Evolutionary conservation across 2,329 filamentous ascomycete species (phyloP).

Genomic region (Geosmithia morbida): DNA sequence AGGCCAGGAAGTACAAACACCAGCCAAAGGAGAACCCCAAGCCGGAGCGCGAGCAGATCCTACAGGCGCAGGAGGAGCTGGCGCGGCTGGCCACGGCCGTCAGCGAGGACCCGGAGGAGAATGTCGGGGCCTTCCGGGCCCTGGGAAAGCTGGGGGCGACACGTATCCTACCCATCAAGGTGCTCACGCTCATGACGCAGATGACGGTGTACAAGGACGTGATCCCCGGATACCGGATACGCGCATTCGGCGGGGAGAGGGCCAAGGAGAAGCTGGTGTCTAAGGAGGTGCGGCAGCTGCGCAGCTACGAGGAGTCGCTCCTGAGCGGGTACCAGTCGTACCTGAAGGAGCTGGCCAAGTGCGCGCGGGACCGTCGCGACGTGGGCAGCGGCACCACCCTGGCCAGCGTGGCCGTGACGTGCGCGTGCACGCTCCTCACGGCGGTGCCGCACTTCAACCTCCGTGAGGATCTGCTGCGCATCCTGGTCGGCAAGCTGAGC

Average conservation of each 20-base stretch:
- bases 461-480: conserved; percentile 72
- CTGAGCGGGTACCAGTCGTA: conserved; percentile 77
- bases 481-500: conserved; percentile 73
- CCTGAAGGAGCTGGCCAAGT: conserved; percentile 56
- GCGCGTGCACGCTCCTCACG: conserved; percentile 66
- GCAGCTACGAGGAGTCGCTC: conserved; percentile 77
- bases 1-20: conserved; percentile 22
- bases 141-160: conserved; percentile 62
- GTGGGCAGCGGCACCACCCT: conserved; percentile 32
- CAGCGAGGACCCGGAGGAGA: conserved; percentile 88
- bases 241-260: conserved; percentile 62
- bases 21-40: conserved; percentile 44
- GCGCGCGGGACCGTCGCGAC: conserved; percentile 43
- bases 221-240: conserved; percentile 91
- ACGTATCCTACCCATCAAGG: conserved; percentile 60
- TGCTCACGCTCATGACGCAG: conserved; percentile 75
- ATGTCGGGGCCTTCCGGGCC: conserved; percentile 64
- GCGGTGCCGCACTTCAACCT: conserved; percentile 97
- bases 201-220: conserved; percentile 88
- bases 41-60: conserved; percentile 63
- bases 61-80: conserved; percentile 82
- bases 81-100: conserved; percentile 67
- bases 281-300: conserved; percentile 74
- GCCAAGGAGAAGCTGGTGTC: conserved; percentile 62
- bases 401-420: conserved; percentile 66